Conservation (phyloP, 1,284 basidiomycete species). For the Tylopilus orsonianus region DNA sequence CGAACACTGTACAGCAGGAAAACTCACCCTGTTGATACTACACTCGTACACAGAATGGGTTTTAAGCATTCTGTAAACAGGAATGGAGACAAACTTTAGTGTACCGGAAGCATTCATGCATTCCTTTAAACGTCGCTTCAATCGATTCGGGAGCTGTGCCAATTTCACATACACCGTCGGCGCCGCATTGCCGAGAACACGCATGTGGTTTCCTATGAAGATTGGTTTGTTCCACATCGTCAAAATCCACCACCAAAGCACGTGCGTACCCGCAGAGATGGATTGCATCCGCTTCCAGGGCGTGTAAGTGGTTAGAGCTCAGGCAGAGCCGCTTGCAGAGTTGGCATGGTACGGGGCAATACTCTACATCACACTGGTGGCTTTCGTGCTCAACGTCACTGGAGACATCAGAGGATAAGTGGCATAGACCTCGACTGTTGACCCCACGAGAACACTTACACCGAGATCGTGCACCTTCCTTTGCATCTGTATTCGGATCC, state of each 20-base stretch:
- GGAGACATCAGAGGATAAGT: not conserved
- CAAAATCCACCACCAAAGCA: slow-evolving; percentile 28
- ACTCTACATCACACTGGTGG: slow-evolving; percentile 48
- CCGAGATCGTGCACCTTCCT: slow-evolving; percentile 43
- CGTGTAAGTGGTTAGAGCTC: slow-evolving; percentile 50
- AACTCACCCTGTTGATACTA: slow-evolving; percentile 28
- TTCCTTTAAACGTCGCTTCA: slow-evolving; percentile 51
- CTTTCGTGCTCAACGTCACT: slow-evolving; percentile 46
- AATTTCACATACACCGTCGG: slow-evolving; percentile 52
- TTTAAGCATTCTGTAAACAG: not conserved
- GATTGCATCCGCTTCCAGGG: slow-evolving; percentile 37
- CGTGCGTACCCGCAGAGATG: slow-evolving; percentile 64
- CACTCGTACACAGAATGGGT: not conserved
- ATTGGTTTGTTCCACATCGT: not conserved
- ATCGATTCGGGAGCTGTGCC: slow-evolving; percentile 53
- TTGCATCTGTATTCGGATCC: slow-evolving; percentile 40
- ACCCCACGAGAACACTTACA: slow-evolving; percentile 34
- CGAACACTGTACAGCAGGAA: not conserved
- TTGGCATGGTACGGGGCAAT: slow-evolving; percentile 52
- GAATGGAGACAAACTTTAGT: slow-evolving; percentile 38
- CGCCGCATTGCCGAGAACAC: slow-evolving; percentile 44
- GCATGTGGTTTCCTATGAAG: slow-evolving; percentile 41
- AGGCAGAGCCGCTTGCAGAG: slow-evolving; percentile 52
- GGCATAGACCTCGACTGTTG: not conserved
- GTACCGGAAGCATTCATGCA: slow-evolving; percentile 45